Evolutionary conservation across 1,284 basidiomycete species (phyloP), one percentile per base, ranked within the genome.

Genomic region (Coniophora puteana): DNA sequence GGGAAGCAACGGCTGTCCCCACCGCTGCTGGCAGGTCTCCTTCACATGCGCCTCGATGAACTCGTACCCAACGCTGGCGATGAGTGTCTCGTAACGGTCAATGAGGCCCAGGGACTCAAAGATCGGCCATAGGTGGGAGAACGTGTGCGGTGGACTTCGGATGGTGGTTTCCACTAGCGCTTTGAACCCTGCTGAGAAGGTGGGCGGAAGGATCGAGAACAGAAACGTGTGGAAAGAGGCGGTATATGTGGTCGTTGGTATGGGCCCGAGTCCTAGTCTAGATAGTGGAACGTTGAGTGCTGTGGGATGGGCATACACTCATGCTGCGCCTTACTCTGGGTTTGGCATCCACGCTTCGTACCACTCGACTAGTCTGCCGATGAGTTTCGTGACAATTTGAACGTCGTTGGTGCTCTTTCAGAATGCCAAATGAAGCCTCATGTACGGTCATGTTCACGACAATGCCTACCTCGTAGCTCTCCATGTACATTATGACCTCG

Each of bases 31-130:
- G 51, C 88, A 92, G 6, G 75, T 79, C 44, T 74, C 71, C 36
- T 74, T 47, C 0, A 93, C 82, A 39, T 89, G 73, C 6, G 67
- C 61, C 53, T 93, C 88, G 45, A 96, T 93, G 50, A 83, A 80
- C 50, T 89, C 84, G 52, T 92, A 91, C 23, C 89, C 87, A 2
- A 93, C 84, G 42, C 80, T 81, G 21, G 86, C 82, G 20, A 96
- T 76, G 38, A 92, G 79, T 3, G 81, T 80, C 50, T 93, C 89
- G 56, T 90, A 94, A 22, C 91, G 78, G 45, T 93, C 88, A 22
- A 92, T 69, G 11, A 95, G 68, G 3, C 88, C 88, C 1, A 96
- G 72, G 2, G 74, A 67, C 39, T 87, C 82, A 34, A 93, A 82
- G 0, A 77, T 69, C 13, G 65, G 66, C 84, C 84, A 89, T 21